These are phyloP conservation scores for Didymella sp. DNA, from an alignment of 2,329 filamentous ascomycete species.

Conservation along the genomic window DNA sequence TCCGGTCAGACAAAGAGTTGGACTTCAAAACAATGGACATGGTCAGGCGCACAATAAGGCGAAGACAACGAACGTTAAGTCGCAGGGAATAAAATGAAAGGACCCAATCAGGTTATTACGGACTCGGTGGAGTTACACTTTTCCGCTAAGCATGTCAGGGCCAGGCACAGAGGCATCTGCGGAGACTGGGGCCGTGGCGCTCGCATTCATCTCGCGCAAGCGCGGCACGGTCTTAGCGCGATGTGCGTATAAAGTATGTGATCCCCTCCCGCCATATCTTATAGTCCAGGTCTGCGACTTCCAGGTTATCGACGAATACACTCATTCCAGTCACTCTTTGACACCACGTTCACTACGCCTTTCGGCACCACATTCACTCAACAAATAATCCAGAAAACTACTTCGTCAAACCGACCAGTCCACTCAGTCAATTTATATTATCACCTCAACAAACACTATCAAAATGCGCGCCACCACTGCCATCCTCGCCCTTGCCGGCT, in stretches of 20 bases:
- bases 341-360: conserved; percentile 43
- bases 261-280: conserved; percentile 27
- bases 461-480: conserved; percentile 41
- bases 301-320: conserved; percentile 40
- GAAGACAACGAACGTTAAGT: conserved; percentile 21
- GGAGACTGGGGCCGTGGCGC: conserved; percentile 36
- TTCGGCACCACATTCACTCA: conserved; percentile 38
- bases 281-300: conserved; percentile 45
- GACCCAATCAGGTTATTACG: conserved; percentile 32
- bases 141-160: conserved; percentile 29
- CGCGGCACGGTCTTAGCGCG: conserved; percentile 21
- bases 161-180: conserved; percentile 35
- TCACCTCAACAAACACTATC: conserved; percentile 24
- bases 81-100: conserved; percentile 35
- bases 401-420: conserved; percentile 28
- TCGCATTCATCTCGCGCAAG: conserved; percentile 37
- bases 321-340: conserved; percentile 42
- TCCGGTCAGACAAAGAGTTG: conserved; percentile 13
- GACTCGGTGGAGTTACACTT: conserved; percentile 22
- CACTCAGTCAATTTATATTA: conserved; percentile 19
- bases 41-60: conserved; percentile 20
- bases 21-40: conserved; percentile 22
- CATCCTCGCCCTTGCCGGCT: conserved; percentile 43
- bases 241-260: conserved; percentile 37
- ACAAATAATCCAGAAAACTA: conserved; percentile 18